phyloP scores from a whole-genome alignment of 345 rosid species.

The Boechera divaricarpa region DNA sequence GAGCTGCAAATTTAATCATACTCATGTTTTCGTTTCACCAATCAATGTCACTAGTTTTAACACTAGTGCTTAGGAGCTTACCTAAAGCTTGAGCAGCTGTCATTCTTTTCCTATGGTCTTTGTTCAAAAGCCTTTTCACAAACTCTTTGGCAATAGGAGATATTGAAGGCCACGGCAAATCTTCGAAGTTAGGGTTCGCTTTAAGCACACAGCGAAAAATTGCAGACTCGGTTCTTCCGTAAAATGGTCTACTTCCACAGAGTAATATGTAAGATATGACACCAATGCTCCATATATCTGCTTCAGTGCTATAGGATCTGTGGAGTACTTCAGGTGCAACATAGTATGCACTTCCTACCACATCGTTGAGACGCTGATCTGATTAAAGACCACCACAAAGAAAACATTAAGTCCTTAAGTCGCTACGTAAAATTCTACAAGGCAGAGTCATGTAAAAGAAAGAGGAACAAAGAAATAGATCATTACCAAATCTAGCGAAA shows the following conservation, averaged over 20 bases:
- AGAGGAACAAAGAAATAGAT: not conserved
- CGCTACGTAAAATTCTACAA: not conserved
- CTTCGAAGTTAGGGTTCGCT: slow-evolving; percentile 89
- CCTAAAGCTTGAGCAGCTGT: slow-evolving; percentile 94
- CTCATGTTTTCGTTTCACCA: slow-evolving; percentile 25
- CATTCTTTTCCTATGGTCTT: slow-evolving; percentile 98
- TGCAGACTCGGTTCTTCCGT: slow-evolving; percentile 95
- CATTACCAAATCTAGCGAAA: slow-evolving; percentile 73
- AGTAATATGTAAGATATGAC: slow-evolving; percentile 89
- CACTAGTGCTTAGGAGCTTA: slow-evolving; percentile 45
- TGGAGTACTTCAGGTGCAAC: slow-evolving; percentile 99
- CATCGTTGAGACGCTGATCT: slow-evolving; percentile 95
- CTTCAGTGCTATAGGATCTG: slow-evolving; percentile 90
- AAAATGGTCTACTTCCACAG: slow-evolving; percentile 98
- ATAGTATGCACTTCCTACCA: slow-evolving; percentile 98
- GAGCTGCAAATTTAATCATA: slow-evolving; percentile 57
- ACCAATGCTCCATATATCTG: slow-evolving; percentile 98
- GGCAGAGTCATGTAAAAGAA: not conserved
- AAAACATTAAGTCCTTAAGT: not conserved
- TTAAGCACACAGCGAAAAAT: slow-evolving; percentile 94
- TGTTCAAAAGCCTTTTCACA: slow-evolving; percentile 87
- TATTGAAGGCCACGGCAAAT: slow-evolving; percentile 91
- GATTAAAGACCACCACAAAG: slow-evolving; percentile 32
- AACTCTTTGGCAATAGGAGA: slow-evolving; percentile 89
- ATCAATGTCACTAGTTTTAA: slow-evolving; percentile 12